Evolutionary conservation across 1,284 basidiomycete genomes (phyloP).

Genomic region (Singerocomus inundabilis): DNA sequence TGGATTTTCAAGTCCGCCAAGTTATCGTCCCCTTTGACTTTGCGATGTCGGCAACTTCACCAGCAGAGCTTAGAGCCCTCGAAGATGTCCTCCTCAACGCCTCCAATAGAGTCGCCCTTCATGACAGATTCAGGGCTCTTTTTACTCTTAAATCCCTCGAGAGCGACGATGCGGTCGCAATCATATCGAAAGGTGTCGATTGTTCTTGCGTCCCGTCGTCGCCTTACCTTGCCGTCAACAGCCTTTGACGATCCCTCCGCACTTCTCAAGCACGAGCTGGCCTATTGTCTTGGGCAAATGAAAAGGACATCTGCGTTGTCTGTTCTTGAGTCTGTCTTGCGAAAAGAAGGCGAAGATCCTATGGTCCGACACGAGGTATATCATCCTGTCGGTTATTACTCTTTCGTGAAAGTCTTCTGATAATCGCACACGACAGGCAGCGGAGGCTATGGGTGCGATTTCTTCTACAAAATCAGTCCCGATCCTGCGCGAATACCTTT

Average conservation of each 20-base stretch:
- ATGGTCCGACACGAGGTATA: slow-evolving; percentile 97
- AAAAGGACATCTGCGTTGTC: slow-evolving; percentile 74
- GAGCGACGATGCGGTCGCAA: slow-evolving; percentile 76
- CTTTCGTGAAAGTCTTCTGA: slow-evolving; percentile 2
- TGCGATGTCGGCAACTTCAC: slow-evolving; percentile 33
- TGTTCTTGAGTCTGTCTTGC: slow-evolving; percentile 75
- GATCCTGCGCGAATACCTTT: slow-evolving; percentile 71
- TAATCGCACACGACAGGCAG: slow-evolving; percentile 58
- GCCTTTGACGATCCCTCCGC: slow-evolving; percentile 88
- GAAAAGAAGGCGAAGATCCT: slow-evolving; percentile 74
- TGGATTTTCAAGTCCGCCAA: slow-evolving; percentile 36
- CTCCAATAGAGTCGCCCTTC: slow-evolving; percentile 72
- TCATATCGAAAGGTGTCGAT: slow-evolving; percentile 79
- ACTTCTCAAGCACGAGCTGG: slow-evolving; percentile 94
- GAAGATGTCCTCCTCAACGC: slow-evolving; percentile 76
- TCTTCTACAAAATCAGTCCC: slow-evolving; percentile 68
- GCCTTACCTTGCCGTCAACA: slow-evolving; percentile 32
- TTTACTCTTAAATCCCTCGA: slow-evolving; percentile 92
- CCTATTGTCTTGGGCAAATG: slow-evolving; percentile 96
- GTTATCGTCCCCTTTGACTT: slow-evolving; percentile 6
- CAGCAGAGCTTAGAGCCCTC: slow-evolving; percentile 52
- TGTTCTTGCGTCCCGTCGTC: neutral
- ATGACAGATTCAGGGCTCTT: slow-evolving; percentile 88
- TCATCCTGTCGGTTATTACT: slow-evolving; percentile 6
- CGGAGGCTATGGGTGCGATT: slow-evolving; percentile 97